These are phyloP conservation scores for Dactylellina leptospora DNA, from an alignment of 2,329 filamentous ascomycete genomes.

Conservation along the genomic window DNA sequence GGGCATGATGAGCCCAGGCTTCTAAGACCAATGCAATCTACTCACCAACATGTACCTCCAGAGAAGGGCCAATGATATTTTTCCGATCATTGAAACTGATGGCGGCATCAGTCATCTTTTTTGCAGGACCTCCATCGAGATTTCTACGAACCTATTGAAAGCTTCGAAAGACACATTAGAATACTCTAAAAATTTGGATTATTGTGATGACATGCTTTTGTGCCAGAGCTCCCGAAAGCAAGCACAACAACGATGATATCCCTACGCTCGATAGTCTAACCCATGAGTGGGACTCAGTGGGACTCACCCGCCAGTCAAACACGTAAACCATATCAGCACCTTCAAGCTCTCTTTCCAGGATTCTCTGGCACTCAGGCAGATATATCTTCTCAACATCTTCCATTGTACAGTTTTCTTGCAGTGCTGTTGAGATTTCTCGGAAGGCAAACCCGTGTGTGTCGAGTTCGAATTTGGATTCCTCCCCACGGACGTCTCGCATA, in stretches of 20 bases:
- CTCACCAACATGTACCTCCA: neutral
- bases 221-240: neutral
- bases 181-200: too few relatives aligned
- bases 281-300: neutral
- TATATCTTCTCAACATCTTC: neutral
- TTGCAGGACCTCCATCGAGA: too few relatives aligned
- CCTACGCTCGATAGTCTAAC: neutral
- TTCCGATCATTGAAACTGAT: too few relatives aligned
- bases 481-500: neutral
- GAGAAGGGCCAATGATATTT: too few relatives aligned
- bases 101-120: too few relatives aligned
- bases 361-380: neutral
- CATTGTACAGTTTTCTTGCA: neutral
- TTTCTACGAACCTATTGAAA: too few relatives aligned
- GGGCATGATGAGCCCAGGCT: neutral
- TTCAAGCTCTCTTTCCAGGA: neutral
- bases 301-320: neutral
- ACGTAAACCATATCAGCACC: neutral
- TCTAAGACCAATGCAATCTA: neutral
- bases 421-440: neutral
- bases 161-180: too few relatives aligned
- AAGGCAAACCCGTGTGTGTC: neutral
- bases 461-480: neutral
- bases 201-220: too few relatives aligned
- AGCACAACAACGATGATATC: neutral